These are phyloP conservation scores for Malbranchea cinnamomea DNA, from an alignment of 2,329 filamentous ascomycete genomes.

Conservation along the genomic window DNA sequence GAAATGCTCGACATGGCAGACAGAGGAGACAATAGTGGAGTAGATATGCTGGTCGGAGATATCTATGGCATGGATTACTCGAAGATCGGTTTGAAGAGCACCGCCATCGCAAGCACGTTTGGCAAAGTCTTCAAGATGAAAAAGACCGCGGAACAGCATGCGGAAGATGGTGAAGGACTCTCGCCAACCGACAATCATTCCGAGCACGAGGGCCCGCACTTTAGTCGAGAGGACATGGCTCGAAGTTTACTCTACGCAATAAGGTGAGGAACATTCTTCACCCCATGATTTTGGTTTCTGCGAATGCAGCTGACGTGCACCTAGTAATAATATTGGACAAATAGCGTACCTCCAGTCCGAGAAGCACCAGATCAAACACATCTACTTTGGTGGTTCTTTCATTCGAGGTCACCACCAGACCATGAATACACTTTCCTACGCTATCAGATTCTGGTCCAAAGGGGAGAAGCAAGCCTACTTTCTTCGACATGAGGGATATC, in stretches of 20 bases:
- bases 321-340: slow-evolving; percentile 91
- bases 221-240: slow-evolving; percentile 73
- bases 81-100: slow-evolving; percentile 92
- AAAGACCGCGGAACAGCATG: slow-evolving; percentile 61
- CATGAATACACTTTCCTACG: slow-evolving; percentile 93
- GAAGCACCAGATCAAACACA: slow-evolving; percentile 77
- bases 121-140: slow-evolving; percentile 95
- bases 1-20: slow-evolving; percentile 92
- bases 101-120: slow-evolving; percentile 88
- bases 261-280: slow-evolving; percentile 33
- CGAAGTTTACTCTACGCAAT: slow-evolving; percentile 87
- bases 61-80: slow-evolving; percentile 94
- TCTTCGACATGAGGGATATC: slow-evolving; percentile 84
- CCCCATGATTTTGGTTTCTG: slow-evolving; percentile 1
- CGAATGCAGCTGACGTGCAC: slow-evolving; percentile 13
- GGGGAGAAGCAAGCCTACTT: slow-evolving; percentile 93
- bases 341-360: slow-evolving; percentile 96
- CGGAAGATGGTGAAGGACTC: slow-evolving; percentile 54
- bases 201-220: slow-evolving; percentile 33
- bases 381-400: slow-evolving; percentile 96
- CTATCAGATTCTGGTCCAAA: slow-evolving; percentile 95
- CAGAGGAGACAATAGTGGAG: slow-evolving; percentile 75
- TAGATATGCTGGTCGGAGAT: slow-evolving; percentile 94
- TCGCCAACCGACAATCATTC: slow-evolving; percentile 35
- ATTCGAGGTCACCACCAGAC: slow-evolving; percentile 93